These are phyloP conservation scores for Ganoderma sinense DNA, from an alignment of 1,284 basidiomycete species.

Conservation along the genomic window DNA sequence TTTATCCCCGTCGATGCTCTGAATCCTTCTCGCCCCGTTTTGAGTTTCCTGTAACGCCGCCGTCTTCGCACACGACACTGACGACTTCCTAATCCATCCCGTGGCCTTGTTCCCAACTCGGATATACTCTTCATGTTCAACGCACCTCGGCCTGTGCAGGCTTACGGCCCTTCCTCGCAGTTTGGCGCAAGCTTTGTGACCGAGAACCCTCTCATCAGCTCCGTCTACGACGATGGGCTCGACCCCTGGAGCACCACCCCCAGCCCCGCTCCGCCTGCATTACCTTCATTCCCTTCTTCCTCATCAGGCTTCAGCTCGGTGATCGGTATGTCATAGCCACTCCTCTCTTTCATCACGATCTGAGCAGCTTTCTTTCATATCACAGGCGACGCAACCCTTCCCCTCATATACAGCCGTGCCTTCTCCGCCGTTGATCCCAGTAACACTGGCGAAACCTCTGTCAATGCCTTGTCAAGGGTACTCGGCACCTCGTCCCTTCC, in stretches of 20 bases:
- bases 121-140: constrained; percentile 68
- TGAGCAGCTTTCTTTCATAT: constrained; percentile 1
- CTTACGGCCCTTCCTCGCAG: constrained; percentile 63
- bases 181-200: constrained; percentile 78
- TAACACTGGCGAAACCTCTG: constrained; percentile 77
- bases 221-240: constrained; percentile 78
- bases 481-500: constrained; percentile 79
- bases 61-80: constrained; percentile 1
- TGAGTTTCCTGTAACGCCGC: neutral
- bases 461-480: constrained; percentile 82
- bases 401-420: constrained; percentile 76
- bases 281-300: constrained; percentile 45
- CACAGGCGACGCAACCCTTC: constrained; percentile 80
- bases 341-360: neutral
- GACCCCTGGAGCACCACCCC: constrained; percentile 90
- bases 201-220: constrained; percentile 77
- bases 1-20: neutral
- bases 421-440: constrained; percentile 75
- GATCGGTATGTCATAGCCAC: constrained; percentile 57
- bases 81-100: neutral
- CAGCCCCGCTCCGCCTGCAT: constrained; percentile 74
- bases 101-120: constrained; percentile 8
- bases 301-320: constrained; percentile 70
- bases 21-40: neutral
- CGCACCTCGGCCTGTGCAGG: constrained; percentile 73